Evolutionary conservation across 2,329 filamentous ascomycete genomes (phyloP), one percentile per base, ranked within the genome.

Genomic region (Penicillium thymicola): DNA sequence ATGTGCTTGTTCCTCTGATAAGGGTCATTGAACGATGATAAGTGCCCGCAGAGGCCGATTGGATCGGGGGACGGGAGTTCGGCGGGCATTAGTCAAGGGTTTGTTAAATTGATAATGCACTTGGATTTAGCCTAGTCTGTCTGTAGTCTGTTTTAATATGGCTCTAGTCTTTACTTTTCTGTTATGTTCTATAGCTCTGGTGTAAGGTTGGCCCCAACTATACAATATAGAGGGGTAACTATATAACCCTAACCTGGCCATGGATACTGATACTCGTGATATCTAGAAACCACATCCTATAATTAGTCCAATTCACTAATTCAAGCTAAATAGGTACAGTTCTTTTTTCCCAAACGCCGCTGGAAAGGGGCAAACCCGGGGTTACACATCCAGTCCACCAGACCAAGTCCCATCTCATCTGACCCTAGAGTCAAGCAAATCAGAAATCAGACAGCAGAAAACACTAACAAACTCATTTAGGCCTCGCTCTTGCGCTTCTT

Each of bases 401-500:
- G 21, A 44, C 40, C 40, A 16, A 41, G 3, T n/a, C 46, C 46
- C 43, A 47, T 47, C 42, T 54, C 44, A 40, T 54, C 51, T 48
- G 51, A 55, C 30, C 13, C 13, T 23, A 14, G 9, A 21, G 28
- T 23, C 50, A 46, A 54, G 45, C 52, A 43, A 50, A 54, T 54
- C 52, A 54, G 37, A 54, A 40, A 62, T 30, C 59, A 36, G 52
- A 46, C 51, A 48, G 62, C 62, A 69, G 52, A 69, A 66, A 30
- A 43, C 64, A 36, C 30, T 25, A 21, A 43, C 14, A 18, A 30
- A 32, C 16, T 51, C 21, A 36, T 27, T 61, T 55, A 65, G 13
- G 61, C 71, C 59, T 78, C 75, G 62, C 76, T 78, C 75, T 78
- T 79, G 61, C 75, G 72, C 75, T 79, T 80, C 72, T 79, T 80